phyloP scores from a whole-genome alignment of 1,284 basidiomycete species.

The Austroboletus rostrupii region DNA sequence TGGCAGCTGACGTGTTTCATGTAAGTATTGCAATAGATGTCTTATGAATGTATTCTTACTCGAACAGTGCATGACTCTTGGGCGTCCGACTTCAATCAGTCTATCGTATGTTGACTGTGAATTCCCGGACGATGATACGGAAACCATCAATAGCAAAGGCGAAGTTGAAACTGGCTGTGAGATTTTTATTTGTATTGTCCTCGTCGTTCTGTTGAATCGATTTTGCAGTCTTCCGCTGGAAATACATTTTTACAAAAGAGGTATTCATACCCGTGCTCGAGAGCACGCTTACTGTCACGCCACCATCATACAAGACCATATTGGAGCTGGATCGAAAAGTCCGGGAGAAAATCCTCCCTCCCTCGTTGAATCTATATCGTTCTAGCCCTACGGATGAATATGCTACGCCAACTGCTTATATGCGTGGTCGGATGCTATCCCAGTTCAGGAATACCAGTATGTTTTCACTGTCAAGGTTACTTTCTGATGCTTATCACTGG shows the following conservation, averaged over 20 bases:
- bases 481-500: conserved; percentile 9
- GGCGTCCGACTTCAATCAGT: conserved; percentile 53
- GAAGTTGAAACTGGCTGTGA: conserved; percentile 46
- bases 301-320: conserved; percentile 51
- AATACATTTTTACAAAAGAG: conserved; percentile 39
- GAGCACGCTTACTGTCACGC: conserved; percentile 45
- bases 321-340: conserved; percentile 57
- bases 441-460: conserved; percentile 47
- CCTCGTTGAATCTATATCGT: conserved; percentile 47
- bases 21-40: conserved; percentile 28
- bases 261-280: conserved; percentile 48
- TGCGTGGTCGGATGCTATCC: conserved; percentile 46
- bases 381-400: conserved; percentile 43
- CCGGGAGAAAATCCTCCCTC: conserved; percentile 49
- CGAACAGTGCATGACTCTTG: conserved; percentile 46
- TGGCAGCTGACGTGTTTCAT: conserved; percentile 46
- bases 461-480: conserved; percentile 15
- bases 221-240: conserved; percentile 31
- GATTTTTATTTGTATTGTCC: conserved; percentile 12
- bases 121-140: conserved; percentile 49
- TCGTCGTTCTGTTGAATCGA: conserved; percentile 9
- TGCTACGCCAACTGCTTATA: conserved; percentile 47
- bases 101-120: conserved; percentile 57
- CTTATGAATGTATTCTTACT: conserved; percentile 5
- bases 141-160: conserved; percentile 44